phyloP scores from a whole-genome alignment of 2,329 filamentous ascomycete genomes.

The Calonectria hongkongensis region DNA sequence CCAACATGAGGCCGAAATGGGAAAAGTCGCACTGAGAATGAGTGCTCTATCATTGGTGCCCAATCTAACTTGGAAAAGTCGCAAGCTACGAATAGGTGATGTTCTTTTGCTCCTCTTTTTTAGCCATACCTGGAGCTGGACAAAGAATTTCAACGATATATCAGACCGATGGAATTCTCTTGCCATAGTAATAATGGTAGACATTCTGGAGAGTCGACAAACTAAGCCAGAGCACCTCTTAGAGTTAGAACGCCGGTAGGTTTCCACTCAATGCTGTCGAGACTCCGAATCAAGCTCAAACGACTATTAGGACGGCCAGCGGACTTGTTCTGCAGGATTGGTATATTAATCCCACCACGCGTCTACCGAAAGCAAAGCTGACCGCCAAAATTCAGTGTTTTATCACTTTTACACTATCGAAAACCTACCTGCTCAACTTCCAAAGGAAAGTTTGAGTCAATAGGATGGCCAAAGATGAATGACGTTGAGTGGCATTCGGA shows the following conservation, averaged over 20 bases:
- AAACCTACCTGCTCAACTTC: not conserved
- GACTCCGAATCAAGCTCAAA: not conserved
- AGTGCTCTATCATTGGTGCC: constrained; percentile 4
- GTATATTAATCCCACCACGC: not conserved
- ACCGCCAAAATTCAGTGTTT: not conserved
- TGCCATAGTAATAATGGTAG: constrained; percentile 12
- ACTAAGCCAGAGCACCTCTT: not conserved
- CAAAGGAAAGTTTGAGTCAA: not conserved
- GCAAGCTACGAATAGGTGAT: constrained; percentile 13
- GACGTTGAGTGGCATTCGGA: constrained; percentile 20
- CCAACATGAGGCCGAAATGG: constrained; percentile 13
- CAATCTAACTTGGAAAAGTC: constrained; percentile 17
- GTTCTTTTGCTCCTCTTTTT: constrained; percentile 6
- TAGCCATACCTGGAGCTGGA: constrained; percentile 12
- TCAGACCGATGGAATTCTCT: constrained; percentile 5
- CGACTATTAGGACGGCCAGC: not conserved
- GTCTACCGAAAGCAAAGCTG: not conserved
- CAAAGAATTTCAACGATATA: constrained; percentile 18
- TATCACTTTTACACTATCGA: constrained; percentile 12
- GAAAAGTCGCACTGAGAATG: constrained; percentile 3
- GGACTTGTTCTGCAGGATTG: constrained; percentile 3
- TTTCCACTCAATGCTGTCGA: not conserved
- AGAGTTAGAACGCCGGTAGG: constrained; percentile 5
- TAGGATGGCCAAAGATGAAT: constrained; percentile 11
- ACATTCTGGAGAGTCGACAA: not conserved